phyloP scores from a whole-genome alignment of 1,284 basidiomycete genomes.

The Heterobasidion annosum region DNA sequence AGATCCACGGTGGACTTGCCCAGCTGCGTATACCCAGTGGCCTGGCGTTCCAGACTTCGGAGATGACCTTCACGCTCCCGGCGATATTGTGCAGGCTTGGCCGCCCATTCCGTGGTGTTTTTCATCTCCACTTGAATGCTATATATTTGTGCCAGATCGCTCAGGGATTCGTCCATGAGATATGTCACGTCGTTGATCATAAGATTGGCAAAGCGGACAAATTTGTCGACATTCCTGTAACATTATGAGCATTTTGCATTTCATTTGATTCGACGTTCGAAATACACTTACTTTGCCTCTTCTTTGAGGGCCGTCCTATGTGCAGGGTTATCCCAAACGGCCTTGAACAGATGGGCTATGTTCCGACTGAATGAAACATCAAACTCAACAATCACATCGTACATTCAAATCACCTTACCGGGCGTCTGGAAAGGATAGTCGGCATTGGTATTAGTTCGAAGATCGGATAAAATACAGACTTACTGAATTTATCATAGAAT shows the following conservation, averaged over 20 bases:
- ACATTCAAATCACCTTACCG: conserved; percentile 23
- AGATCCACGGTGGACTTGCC: conserved; percentile 85
- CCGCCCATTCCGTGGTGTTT: conserved; percentile 60
- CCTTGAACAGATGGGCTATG: conserved; percentile 79
- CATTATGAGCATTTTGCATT: background rate
- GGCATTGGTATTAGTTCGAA: conserved; percentile 1
- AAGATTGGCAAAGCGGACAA: conserved; percentile 93
- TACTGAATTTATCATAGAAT: conserved; percentile 97
- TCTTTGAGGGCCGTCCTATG: conserved; percentile 79
- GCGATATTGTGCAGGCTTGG: conserved; percentile 61
- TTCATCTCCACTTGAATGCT: conserved; percentile 83
- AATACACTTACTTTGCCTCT: conserved; percentile 49
- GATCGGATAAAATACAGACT: conserved; percentile 23
- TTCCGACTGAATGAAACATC: conserved; percentile 45
- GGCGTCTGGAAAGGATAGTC: conserved; percentile 34
- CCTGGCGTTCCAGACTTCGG: conserved; percentile 73
- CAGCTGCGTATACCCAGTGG: conserved; percentile 80
- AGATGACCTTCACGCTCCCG: conserved; percentile 81
- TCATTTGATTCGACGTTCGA: background rate
- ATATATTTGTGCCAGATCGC: conserved; percentile 84
- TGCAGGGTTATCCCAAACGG: conserved; percentile 82
- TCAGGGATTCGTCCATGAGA: conserved; percentile 93
- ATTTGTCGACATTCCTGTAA: conserved; percentile 76
- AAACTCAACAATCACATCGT: background rate
- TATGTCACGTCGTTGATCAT: conserved; percentile 99